phyloP scores from a whole-genome alignment of 345 rosid genomes.

The Corchorus olitorius region DNA sequence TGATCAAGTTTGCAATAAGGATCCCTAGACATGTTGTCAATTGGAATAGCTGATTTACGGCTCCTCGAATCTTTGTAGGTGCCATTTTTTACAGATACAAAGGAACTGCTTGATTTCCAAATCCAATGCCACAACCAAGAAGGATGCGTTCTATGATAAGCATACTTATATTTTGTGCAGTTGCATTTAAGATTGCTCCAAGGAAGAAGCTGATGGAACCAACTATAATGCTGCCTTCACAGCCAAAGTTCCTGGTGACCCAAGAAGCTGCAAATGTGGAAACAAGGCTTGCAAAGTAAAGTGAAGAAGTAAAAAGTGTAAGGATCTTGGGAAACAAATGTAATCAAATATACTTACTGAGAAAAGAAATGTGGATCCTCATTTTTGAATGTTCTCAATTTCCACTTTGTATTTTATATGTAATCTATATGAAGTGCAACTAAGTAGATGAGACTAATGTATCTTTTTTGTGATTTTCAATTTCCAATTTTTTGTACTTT shows the following conservation, averaged over 20 bases:
- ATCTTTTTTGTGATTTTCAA: no score
- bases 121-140: conserved; percentile 84
- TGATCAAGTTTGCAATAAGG: conserved; percentile 68
- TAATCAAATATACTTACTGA: no score
- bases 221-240: conserved; percentile 68
- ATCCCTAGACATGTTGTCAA: conserved; percentile 85
- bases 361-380: no score
- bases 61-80: conserved; percentile 80
- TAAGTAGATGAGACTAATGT: no score
- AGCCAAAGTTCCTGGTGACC: conserved; percentile 63
- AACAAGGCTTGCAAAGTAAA: conserved; percentile 83
- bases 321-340: no score
- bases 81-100: conserved; percentile 92
- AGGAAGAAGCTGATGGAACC: conserved; percentile 81
- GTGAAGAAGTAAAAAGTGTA: conserved; percentile 83
- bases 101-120: conserved; percentile 91
- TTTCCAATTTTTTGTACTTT: no score
- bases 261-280: conserved; percentile 78
- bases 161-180: conserved; percentile 64
- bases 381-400: no score
- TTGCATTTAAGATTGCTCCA: conserved; percentile 74
- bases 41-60: conserved; percentile 81
- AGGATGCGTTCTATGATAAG: conserved; percentile 67
- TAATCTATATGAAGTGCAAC: no score
- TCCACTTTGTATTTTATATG: no score